Evolutionary conservation across 352 stramenopile genomes (phyloP).

Genomic region (Phytophthora hibernalis): DNA sequence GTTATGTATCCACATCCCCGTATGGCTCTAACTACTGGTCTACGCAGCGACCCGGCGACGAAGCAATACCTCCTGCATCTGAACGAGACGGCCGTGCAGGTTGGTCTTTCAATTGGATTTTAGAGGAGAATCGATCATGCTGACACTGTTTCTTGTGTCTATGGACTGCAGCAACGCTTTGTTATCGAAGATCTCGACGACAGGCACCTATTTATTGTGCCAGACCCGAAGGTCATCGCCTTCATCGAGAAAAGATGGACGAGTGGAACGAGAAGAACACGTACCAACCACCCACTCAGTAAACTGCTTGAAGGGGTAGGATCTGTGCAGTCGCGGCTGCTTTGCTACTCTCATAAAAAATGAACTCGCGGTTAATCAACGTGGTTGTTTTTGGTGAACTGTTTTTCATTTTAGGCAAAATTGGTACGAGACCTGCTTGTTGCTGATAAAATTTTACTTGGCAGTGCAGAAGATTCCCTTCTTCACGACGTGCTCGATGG

Average conservation of each 20-base stretch:
- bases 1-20: neutral
- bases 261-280: slow-evolving; percentile 92
- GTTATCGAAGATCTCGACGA: slow-evolving; percentile 90
- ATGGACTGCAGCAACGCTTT: slow-evolving; percentile 68
- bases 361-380: neutral
- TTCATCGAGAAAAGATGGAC: slow-evolving; percentile 92
- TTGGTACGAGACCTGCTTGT: slow-evolving; percentile 1
- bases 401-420: slow-evolving; percentile 22
- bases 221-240: slow-evolving; percentile 78
- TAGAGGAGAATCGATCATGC: neutral
- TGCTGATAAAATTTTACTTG: slow-evolving; percentile 17
- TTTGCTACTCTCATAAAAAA: slow-evolving; percentile 12
- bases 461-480: slow-evolving; percentile 50
- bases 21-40: slow-evolving; percentile 4
- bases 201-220: slow-evolving; percentile 88
- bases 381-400: neutral
- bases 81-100: slow-evolving; percentile 86
- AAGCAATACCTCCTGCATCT: slow-evolving; percentile 90
- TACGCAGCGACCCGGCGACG: slow-evolving; percentile 73
- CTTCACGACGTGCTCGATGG: slow-evolving; percentile 84
- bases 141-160: slow-evolving; percentile 2
- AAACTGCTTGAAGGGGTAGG: neutral
- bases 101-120: slow-evolving; percentile 22
- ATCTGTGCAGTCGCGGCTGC: neutral
- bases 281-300: slow-evolving; percentile 79